Evolutionary conservation across 768 basidiomycete species (phyloP).

Genomic region (Clavaria fumosa): DNA sequence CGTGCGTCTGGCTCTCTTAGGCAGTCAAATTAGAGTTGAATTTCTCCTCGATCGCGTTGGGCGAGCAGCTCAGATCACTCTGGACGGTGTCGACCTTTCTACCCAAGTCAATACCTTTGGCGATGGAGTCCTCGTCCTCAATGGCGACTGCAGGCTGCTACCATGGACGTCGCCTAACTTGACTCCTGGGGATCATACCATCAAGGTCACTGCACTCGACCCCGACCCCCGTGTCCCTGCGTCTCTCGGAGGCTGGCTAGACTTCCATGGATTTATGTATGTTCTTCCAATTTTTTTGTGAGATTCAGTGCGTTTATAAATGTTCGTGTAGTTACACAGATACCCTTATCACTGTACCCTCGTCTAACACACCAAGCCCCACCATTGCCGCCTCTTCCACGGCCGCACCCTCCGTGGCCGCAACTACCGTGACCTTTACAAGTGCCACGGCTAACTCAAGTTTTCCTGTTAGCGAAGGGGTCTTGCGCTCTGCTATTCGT

Average conservation of each 20-base stretch:
- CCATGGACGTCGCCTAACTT: not conserved
- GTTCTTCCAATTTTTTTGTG: not conserved
- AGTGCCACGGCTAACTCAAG: not conserved
- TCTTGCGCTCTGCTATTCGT: too few relatives aligned
- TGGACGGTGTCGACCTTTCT: not conserved
- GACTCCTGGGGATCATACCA: not conserved
- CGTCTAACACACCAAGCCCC: not conserved
- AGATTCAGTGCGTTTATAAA: not conserved
- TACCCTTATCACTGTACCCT: not conserved
- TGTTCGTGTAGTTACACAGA: not conserved
- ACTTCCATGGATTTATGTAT: not conserved
- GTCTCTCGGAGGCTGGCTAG: not conserved
- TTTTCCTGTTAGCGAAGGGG: not conserved
- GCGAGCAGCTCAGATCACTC: not conserved
- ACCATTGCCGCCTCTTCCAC: not conserved
- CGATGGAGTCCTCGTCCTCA: not conserved
- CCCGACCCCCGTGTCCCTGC: not conserved
- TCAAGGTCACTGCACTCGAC: not conserved
- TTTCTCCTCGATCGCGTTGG: not conserved
- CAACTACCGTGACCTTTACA: not conserved
- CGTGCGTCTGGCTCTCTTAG: not conserved
- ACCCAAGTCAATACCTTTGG: not conserved
- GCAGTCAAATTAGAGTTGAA: not conserved
- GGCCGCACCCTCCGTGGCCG: not conserved
- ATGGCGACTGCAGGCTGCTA: not conserved